Conservation (phyloP, 192 early-diverging fungal genomes). For the Chytriomyces sp. region DNA sequence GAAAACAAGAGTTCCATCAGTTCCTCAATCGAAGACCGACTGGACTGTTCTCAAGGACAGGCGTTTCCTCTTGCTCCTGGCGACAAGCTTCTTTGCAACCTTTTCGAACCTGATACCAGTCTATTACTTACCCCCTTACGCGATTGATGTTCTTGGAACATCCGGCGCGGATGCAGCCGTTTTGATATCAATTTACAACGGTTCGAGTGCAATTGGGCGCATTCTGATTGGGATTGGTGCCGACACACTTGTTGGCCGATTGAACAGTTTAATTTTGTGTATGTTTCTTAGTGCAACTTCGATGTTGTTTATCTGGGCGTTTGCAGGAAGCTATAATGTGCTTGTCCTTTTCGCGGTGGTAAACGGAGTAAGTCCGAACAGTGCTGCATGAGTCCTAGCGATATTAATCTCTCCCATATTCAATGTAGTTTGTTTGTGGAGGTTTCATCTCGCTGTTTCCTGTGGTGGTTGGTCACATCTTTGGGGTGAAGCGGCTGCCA, state of each 20-base stretch:
- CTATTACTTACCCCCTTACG: neutral
- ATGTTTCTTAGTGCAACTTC: conserved; percentile 29
- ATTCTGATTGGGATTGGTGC: conserved; percentile 66
- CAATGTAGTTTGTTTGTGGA: conserved; percentile 36
- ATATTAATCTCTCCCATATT: neutral
- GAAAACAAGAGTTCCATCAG: neutral
- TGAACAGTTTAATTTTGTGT: conserved; percentile 63
- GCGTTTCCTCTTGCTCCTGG: neutral
- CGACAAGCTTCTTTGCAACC: conserved; percentile 40
- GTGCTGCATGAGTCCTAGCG: neutral
- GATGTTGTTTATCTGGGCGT: conserved; percentile 52
- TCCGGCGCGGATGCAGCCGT: neutral
- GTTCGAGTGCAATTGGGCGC: conserved; percentile 64
- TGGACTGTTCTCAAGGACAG: conserved; percentile 3
- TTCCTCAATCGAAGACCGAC: neutral
- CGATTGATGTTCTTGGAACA: neutral
- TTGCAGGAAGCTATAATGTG: conserved; percentile 39
- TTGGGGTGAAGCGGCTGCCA: conserved; percentile 15
- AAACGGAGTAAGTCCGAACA: conserved; percentile 32
- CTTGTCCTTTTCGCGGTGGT: conserved; percentile 43
- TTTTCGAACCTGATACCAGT: neutral
- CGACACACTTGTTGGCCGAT: conserved; percentile 58
- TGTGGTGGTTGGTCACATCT: conserved; percentile 23
- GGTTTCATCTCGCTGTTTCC: conserved; percentile 53
- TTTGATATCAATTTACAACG: conserved; percentile 63